phyloP scores from a whole-genome alignment of 495 filamentous ascomycete genomes.

The Penicillium nucicola region DNA sequence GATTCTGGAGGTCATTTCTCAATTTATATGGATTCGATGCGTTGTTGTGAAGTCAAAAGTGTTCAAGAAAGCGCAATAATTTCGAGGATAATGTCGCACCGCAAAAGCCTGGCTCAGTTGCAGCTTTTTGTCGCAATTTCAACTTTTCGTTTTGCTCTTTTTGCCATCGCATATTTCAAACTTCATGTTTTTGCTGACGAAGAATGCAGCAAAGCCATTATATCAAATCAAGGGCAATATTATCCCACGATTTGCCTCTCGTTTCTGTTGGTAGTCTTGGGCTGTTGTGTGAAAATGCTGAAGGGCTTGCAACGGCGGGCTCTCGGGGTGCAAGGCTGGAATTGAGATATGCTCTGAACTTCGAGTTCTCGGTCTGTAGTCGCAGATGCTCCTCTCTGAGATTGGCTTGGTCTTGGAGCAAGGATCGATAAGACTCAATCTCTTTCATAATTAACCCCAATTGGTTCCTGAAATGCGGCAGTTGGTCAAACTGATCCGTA shows the following conservation, averaged over 20 bases:
- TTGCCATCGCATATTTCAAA: no score
- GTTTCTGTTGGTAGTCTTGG: conserved; percentile 14
- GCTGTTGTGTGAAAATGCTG: conserved; percentile 4
- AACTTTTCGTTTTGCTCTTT: no score
- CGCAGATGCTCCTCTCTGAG: conserved; percentile 19
- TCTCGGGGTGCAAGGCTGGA: conserved; percentile 11
- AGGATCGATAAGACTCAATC: conserved; percentile 13
- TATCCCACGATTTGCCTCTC: conserved; percentile 25
- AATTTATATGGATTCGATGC: neutral
- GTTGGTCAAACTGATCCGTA: neutral
- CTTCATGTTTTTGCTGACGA: no score
- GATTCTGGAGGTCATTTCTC: neutral
- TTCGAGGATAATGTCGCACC: neutral
- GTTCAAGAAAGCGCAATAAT: neutral
- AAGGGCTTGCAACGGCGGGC: conserved; percentile 1
- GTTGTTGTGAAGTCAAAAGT: neutral
- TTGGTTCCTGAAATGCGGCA: conserved; percentile 17
- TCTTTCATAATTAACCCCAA: conserved; percentile 22
- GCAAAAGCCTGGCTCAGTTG: neutral
- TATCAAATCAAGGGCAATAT: conserved; percentile 27
- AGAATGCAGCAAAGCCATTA: neutral
- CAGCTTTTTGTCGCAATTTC: neutral
- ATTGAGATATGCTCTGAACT: conserved; percentile 19
- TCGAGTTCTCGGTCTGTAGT: conserved; percentile 21
- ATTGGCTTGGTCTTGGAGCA: conserved; percentile 13